Conservation (phyloP, 306 rosid genomes). For the Quercus rubra region DNA sequence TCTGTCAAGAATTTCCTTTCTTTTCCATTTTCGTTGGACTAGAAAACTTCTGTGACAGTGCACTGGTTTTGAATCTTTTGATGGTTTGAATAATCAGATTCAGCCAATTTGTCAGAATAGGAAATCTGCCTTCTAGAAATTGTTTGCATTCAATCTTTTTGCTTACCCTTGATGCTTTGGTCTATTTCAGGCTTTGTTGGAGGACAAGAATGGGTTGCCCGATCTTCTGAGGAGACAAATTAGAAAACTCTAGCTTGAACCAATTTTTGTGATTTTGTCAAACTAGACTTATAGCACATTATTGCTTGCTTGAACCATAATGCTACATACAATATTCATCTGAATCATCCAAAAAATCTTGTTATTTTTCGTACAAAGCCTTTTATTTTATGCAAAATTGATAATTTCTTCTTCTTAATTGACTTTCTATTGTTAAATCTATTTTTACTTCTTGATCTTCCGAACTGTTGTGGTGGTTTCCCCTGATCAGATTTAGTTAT, state of each 20-base stretch:
- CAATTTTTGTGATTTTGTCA: constrained; percentile 19
- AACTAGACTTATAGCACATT: constrained; percentile 17
- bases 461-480: constrained; percentile 20
- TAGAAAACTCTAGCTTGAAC: constrained; percentile 9
- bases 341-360: constrained; percentile 22
- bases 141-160: constrained; percentile 3
- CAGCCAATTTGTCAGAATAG: constrained; percentile 7
- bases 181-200: constrained; percentile 18
- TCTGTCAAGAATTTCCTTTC: constrained; percentile 17
- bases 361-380: constrained; percentile 18
- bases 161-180: constrained; percentile 9
- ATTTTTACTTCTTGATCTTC: constrained; percentile 21
- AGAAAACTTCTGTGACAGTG: background rate
- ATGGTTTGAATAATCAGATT: constrained; percentile 15
- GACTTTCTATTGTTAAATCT: background rate
- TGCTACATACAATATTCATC: constrained; percentile 2
- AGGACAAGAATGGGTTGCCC: background rate
- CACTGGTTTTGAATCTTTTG: background rate
- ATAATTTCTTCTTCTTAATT: constrained; percentile 14
- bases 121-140: background rate
- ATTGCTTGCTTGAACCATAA: constrained; percentile 11
- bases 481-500: constrained; percentile 9
- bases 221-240: constrained; percentile 1
- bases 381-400: constrained; percentile 26
- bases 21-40: too few species aligned